Evolutionary conservation across 208 protist species (phyloP).

Genomic region (Wallacemonas collosoma): DNA sequence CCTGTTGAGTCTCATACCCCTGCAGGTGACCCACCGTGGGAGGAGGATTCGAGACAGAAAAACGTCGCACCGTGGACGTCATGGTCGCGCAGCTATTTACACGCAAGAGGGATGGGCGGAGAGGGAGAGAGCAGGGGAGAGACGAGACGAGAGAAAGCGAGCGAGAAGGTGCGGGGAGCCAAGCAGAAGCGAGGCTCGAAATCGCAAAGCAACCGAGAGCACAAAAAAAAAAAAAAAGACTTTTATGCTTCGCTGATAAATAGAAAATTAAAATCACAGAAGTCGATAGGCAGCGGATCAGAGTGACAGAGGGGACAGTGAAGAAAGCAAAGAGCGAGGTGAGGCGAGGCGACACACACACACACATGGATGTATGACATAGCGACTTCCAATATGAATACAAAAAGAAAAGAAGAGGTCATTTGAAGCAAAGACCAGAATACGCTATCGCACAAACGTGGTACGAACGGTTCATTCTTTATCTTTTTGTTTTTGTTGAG

Average conservation of each 20-base stretch:
- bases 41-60: slow-evolving; percentile 39
- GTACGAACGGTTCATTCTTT: too few species aligned
- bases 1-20: slow-evolving; percentile 59
- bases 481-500: too few species aligned
- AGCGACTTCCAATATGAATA: too few species aligned
- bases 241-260: not conserved
- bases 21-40: slow-evolving; percentile 33
- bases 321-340: too few species aligned
- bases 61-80: slow-evolving; percentile 23
- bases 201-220: not conserved
- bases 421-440: too few species aligned
- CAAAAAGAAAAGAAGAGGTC: too few species aligned
- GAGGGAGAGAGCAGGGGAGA: not conserved
- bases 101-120: not conserved
- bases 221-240: slow-evolving; percentile 12
- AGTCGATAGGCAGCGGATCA: too few species aligned
- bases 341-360: too few species aligned
- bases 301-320: too few species aligned
- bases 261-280: not conserved
- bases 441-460: too few species aligned
- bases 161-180: not conserved
- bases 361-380: too few species aligned
- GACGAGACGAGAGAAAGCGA: slow-evolving; percentile 7
- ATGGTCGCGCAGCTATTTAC: slow-evolving; percentile 2
- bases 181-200: too few species aligned